Percentiles rank a stretch among this genome's conserved stretches.
phyloP scores from a whole-genome alignment of 805 yeast genomes.

The Teunomyces pallodes region DNA sequence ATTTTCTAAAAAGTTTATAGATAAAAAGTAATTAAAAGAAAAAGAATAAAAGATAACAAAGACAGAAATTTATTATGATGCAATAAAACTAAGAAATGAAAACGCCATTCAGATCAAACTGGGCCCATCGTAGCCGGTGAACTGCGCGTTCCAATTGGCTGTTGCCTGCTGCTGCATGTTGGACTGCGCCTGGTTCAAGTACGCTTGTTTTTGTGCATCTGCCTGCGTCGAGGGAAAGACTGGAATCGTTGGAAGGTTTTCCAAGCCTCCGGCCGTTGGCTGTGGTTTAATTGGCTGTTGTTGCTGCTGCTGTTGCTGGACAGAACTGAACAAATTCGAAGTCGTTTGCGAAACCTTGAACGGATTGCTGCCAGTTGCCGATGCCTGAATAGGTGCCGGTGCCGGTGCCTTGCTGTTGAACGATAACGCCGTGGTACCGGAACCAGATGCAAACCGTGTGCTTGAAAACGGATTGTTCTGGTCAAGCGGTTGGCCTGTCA shows the following conservation, averaged over 20 bases:
- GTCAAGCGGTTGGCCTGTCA: constrained; percentile 17
- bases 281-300: constrained; percentile 42
- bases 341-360: constrained; percentile 46
- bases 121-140: constrained; percentile 19
- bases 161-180: constrained; percentile 28
- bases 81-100: background rate
- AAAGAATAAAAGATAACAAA: background rate
- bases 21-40: background rate
- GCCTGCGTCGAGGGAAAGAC: constrained; percentile 67
- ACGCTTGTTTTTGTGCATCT: constrained; percentile 36
- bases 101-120: constrained; percentile 17
- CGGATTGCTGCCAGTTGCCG: constrained; percentile 60
- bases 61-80: background rate
- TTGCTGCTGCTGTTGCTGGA: constrained; percentile 13
- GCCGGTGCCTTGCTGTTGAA: constrained; percentile 14
- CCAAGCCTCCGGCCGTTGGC: constrained; percentile 74
- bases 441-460: constrained; percentile 31
- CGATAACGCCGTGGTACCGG: constrained; percentile 32
- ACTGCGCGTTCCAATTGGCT: constrained; percentile 5
- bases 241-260: constrained; percentile 60
- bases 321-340: constrained; percentile 27
- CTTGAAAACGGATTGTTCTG: constrained; percentile 44
- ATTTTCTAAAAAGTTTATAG: background rate
- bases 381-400: constrained; percentile 23
- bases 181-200: constrained; percentile 34